These are phyloP conservation scores for Kazachstania martiniae DNA, from an alignment of 805 yeast species.

Conservation along the genomic window DNA sequence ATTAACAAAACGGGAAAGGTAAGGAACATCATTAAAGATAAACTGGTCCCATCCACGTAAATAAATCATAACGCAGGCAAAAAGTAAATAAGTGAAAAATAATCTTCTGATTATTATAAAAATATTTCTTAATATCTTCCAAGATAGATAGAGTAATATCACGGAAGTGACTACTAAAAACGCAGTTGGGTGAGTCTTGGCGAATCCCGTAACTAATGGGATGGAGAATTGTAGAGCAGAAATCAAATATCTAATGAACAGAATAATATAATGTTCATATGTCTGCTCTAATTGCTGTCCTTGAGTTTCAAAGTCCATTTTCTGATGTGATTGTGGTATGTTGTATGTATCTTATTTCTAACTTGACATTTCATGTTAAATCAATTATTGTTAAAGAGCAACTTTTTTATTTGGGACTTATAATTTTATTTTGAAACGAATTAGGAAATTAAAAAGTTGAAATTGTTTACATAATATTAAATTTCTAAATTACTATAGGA, in stretches of 20 bases:
- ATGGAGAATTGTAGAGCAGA: conserved; percentile 12
- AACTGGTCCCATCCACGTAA: conserved; percentile 26
- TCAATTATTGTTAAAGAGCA: too few relatives aligned
- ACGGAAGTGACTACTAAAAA: conserved; percentile 15
- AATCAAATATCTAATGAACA: conserved; percentile 4
- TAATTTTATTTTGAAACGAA: too few relatives aligned
- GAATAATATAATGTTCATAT: conserved; percentile 3
- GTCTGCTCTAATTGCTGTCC: conserved; percentile 3
- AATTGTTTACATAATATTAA: too few relatives aligned
- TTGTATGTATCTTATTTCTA: too few relatives aligned
- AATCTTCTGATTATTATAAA: conserved; percentile 20
- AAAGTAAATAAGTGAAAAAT: conserved; percentile 9
- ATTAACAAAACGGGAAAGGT: too few relatives aligned
- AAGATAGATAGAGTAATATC: conserved; percentile 14
- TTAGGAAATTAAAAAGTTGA: too few relatives aligned
- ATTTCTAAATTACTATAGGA: too few relatives aligned
- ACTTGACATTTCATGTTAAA: too few relatives aligned
- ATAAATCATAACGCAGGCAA: conserved; percentile 20
- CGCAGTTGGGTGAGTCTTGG: conserved; percentile 25
- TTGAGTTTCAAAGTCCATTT: conserved; percentile 3
- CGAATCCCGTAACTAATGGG: conserved; percentile 12
- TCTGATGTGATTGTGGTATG: background rate
- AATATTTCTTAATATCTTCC: conserved; percentile 25
- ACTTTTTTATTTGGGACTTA: too few relatives aligned
- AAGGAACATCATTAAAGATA: conserved; percentile 14